Base-by-base conservation (phyloP, 2,329 filamentous ascomycete species). In the Aspergillus tamarii region DNA sequence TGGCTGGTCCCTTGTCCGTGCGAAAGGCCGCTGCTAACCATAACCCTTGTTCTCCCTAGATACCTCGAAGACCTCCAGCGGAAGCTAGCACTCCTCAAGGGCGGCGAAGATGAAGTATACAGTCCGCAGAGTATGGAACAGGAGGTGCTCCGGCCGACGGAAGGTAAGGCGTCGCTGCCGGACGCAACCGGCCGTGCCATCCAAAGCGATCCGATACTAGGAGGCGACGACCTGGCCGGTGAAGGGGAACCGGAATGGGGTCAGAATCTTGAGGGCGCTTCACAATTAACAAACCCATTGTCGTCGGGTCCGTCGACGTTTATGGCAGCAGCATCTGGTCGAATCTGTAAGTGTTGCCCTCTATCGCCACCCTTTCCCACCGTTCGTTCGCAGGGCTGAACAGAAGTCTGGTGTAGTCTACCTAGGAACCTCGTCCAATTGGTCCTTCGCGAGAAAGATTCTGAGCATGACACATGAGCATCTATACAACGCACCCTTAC, bases 351-450 rank as follows among this genome's bases (percentile, higher is more conserved):
- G 81, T 76, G 3, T 19, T 10, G 39, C 39, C 39, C 16, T 10
- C 12, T 11, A n/a, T n/a, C 9, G 10, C 16, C 19, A 3, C 19
- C 19, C 14, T 26, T 4, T 16, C 23, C 21, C 10, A 26, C 26
- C 26, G n/a, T 26, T 26, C 45, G 23, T 41, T 41, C 39, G 12
- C 45, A 14, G 45, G 21, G 2, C 23, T 23, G 0, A 48, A 12
- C 16, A 34, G 57, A 3, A 30, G 21, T 4, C 26, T 56, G 14
- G 14, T 23, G 14, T 23, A 85, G 83, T 79, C 60, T 86, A 85
- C 62, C 76, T 87, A 10, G 84, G 84, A 1, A 84, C 83, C 2
- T 86, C 84, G 0, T 87, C 85, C 1, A 87, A 85, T 54, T 87
- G 85, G 85, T 83, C 84, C 0, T 87, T 86, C 57, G 80, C 80